Percentiles rank a stretch among this genome's conserved stretches.
phyloP scores from a whole-genome alignment of 1,284 basidiomycete species.

The Butyriboletus appendiculatus region DNA sequence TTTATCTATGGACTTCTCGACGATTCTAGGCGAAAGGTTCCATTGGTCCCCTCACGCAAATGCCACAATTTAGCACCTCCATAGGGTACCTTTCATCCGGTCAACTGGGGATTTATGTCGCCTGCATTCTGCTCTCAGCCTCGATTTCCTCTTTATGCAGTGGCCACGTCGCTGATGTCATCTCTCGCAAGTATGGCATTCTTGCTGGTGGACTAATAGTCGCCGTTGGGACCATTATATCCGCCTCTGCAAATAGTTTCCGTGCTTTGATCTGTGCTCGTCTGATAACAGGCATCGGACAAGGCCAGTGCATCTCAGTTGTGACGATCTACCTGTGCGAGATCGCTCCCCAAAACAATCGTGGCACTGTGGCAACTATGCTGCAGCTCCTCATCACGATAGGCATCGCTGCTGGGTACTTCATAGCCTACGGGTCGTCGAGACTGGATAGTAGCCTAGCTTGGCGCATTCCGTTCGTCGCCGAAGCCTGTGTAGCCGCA shows the following conservation, averaged over 20 bases:
- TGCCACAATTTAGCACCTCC: constrained; percentile 42
- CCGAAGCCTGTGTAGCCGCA: constrained; percentile 43
- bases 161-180: constrained; percentile 47
- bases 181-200: constrained; percentile 50
- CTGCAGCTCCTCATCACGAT: constrained; percentile 48
- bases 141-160: constrained; percentile 45
- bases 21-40: constrained; percentile 33
- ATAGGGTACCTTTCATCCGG: constrained; percentile 39
- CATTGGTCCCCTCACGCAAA: constrained; percentile 47
- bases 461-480: constrained; percentile 50
- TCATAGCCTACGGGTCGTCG: constrained; percentile 50
- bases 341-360: constrained; percentile 43
- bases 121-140: constrained; percentile 49
- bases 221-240: constrained; percentile 40
- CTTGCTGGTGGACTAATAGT: constrained; percentile 44
- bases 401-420: constrained; percentile 50
- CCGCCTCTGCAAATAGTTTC: constrained; percentile 34
- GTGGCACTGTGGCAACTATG: constrained; percentile 45
- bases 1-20: neutral
- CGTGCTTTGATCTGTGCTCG: constrained; percentile 47
- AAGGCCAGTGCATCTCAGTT: constrained; percentile 49
- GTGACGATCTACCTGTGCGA: constrained; percentile 50
- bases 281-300: constrained; percentile 47
- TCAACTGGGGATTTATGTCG: constrained; percentile 45
- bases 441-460: constrained; percentile 40